Conservation (phyloP, 2,329 filamentous ascomycete species). For the Phaeosphaeria sp. region DNA sequence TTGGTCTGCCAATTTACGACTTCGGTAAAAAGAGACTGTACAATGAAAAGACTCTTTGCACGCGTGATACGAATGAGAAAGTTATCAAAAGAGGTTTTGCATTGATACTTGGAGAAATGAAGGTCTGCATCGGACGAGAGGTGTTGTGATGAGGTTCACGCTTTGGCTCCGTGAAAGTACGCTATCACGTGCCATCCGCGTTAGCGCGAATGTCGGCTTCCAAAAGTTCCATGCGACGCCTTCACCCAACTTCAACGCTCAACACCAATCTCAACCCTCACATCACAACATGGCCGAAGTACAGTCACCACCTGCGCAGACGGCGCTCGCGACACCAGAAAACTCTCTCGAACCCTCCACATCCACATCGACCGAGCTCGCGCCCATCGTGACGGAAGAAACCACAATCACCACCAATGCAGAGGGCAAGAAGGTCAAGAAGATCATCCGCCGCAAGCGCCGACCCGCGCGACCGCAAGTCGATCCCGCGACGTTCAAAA, state of each 20-base stretch:
- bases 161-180: not conserved
- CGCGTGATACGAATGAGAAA: too few relatives aligned
- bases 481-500: slow-evolving; percentile 81
- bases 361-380: slow-evolving; percentile 31
- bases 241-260: not conserved
- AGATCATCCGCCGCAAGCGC: slow-evolving; percentile 89
- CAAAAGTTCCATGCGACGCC: slow-evolving; percentile 25
- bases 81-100: too few relatives aligned
- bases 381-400: slow-evolving; percentile 34
- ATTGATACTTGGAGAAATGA: too few relatives aligned
- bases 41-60: too few relatives aligned
- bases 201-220: slow-evolving; percentile 15
- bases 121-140: not conserved
- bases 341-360: slow-evolving; percentile 25
- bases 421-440: slow-evolving; percentile 76
- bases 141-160: not conserved
- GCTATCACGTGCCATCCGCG: slow-evolving; percentile 57
- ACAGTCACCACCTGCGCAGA: slow-evolving; percentile 32
- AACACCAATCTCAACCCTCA: slow-evolving; percentile 3
- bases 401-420: slow-evolving; percentile 47
- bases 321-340: slow-evolving; percentile 17
- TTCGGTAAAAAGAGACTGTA: too few relatives aligned
- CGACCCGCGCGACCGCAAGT: slow-evolving; percentile 90
- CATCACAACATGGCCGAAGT: slow-evolving; percentile 38
- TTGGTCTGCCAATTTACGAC: too few relatives aligned